Base-by-base conservation (phyloP, 2,329 filamentous ascomycete genomes). In the Phaeophleospora eucalypticola region DNA sequence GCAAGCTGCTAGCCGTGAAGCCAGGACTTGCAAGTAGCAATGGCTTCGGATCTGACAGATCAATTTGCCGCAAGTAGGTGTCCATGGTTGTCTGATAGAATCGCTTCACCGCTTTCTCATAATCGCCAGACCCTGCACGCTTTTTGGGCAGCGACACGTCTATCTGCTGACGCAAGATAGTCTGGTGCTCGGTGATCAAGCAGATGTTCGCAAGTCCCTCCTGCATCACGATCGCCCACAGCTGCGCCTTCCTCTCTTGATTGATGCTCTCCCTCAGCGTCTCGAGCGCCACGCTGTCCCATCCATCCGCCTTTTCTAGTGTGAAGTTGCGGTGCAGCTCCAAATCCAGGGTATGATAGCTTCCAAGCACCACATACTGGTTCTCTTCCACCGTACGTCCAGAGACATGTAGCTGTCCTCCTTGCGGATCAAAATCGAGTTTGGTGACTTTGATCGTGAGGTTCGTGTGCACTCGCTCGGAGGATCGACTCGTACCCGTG, bases 181-280 rank as follows among this genome's bases (percentile, higher is more conserved):
- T 91, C 58, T 88, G 85, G 65, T 85, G 83, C 62, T 89, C 83
- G 2, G 86, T 90, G 45, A 93, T 86, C 17, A 90, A 76, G 66
- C 87, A 91, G 54, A 93, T 86, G 65, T 90, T 89, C 47, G 88
- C 86, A 14, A 87, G 68, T 2, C 87, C 86, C 61, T 97, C 91
- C 60, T 95, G 87, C 86, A 98, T 91, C 18, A 97, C 87, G 1
- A 97, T 84, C 0, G 93, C 91, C 45, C 89, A 88, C 15, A 95
- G 78, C 52, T 91, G 86, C 1, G 89, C 89, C 52, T 86, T 83
- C 61, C 84, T 83, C 55, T 88, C 84, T 57, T 87, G 82, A 58
- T 87, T 83, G 12, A 91, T 77, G 1, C 89, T 85, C 65, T 95
- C 88, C 46, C 80, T 76, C 9, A 98, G 77, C 37, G 87, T 84